Evolutionary conservation across 768 basidiomycete genomes (phyloP).

Genomic region (Galerina sulciceps): DNA sequence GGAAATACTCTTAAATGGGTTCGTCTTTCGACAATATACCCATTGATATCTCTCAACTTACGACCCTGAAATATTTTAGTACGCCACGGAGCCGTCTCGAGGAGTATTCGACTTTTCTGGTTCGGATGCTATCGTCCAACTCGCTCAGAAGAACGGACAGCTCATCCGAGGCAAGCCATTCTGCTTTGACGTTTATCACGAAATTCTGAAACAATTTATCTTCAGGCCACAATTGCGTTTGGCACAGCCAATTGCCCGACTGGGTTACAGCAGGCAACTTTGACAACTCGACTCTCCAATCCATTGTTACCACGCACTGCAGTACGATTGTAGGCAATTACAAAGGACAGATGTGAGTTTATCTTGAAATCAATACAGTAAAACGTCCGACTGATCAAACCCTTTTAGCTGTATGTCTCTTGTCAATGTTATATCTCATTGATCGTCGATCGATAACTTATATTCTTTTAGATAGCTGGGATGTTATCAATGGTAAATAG

Average conservation of each 20-base stretch:
- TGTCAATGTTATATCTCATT: background rate
- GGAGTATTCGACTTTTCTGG: conserved; percentile 49
- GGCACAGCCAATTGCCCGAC: conserved; percentile 55
- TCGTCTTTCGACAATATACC: conserved; percentile 2
- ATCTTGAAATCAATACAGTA: background rate
- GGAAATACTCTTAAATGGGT: conserved; percentile 64
- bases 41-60: background rate
- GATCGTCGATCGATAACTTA: background rate
- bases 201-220: background rate
- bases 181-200: too few species aligned
- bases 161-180: conserved; percentile 42
- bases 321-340: conserved; percentile 52
- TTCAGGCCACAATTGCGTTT: conserved; percentile 47
- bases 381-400: background rate
- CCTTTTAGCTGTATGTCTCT: conserved; percentile 19
- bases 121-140: conserved; percentile 47
- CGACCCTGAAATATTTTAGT: conserved; percentile 31
- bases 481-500: conserved; percentile 51
- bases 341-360: conserved; percentile 51
- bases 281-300: conserved; percentile 42
- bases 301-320: conserved; percentile 52
- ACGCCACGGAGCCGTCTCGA: conserved; percentile 53
- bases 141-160: conserved; percentile 50
- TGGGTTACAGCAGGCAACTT: conserved; percentile 51
- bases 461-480: conserved; percentile 47